phyloP scores from a whole-genome alignment of 768 basidiomycete genomes.

The Leccinellum albellum region DNA sequence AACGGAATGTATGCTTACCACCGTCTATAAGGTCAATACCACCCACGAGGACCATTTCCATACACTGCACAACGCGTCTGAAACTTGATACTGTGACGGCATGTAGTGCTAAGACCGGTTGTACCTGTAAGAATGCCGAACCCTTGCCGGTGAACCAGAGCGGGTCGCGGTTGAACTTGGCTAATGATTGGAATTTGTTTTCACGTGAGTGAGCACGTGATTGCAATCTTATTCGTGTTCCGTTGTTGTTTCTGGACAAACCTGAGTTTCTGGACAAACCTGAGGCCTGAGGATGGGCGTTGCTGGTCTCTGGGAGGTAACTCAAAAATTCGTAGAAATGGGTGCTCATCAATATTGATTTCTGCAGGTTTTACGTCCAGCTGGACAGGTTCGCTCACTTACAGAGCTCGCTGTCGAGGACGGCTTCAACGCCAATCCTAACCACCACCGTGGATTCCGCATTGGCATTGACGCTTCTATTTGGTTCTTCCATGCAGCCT shows the following conservation, averaged over 20 bases:
- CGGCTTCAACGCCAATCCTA: conserved; percentile 66
- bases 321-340: background rate
- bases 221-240: background rate
- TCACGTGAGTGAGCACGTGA: background rate
- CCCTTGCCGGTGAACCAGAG: too few species aligned
- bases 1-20: too few species aligned
- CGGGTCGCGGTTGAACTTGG: too few species aligned
- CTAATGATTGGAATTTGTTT: too few species aligned
- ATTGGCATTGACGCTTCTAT: conserved; percentile 84
- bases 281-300: conserved; percentile 48
- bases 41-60: too few species aligned
- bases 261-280: background rate
- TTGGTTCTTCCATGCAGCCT: conserved; percentile 73
- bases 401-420: conserved; percentile 72
- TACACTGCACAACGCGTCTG: too few species aligned
- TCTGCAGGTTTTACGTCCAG: conserved; percentile 62
- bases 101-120: too few species aligned
- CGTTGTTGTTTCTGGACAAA: background rate
- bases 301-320: conserved; percentile 50
- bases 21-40: too few species aligned
- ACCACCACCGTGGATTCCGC: conserved; percentile 66
- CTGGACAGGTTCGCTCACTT: conserved; percentile 67
- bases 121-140: too few species aligned
- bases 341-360: conserved; percentile 6
- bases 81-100: too few species aligned